phyloP scores from a whole-genome alignment of 2,329 filamentous ascomycete genomes.

The Aspergillus sp. region DNA sequence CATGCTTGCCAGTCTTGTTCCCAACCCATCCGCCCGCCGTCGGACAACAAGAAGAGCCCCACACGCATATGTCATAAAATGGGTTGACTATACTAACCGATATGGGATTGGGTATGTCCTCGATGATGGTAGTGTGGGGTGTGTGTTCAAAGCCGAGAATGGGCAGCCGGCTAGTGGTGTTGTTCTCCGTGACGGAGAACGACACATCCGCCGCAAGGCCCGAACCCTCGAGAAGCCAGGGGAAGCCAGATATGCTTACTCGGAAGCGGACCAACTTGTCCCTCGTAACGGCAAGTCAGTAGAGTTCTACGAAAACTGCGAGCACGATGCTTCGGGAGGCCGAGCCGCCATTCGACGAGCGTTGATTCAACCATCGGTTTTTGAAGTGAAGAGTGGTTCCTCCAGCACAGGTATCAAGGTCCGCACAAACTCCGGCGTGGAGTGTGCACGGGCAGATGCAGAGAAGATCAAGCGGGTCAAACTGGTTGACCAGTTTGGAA shows the following conservation, averaged over 20 bases:
- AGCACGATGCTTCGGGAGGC: conserved; percentile 24
- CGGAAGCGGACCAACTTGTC: conserved; percentile 40
- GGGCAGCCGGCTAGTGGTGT: conserved; percentile 41
- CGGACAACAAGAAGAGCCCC: conserved; percentile 25
- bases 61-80: conserved; percentile 47
- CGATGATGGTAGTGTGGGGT: conserved; percentile 48
- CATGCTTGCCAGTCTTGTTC: conserved; percentile 33
- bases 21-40: conserved; percentile 26
- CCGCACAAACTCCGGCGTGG: conserved; percentile 25
- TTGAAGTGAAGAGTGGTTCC: conserved; percentile 28
- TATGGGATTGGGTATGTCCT: conserved; percentile 49
- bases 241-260: conserved; percentile 25
- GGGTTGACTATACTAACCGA: conserved; percentile 50
- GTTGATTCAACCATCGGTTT: conserved; percentile 35
- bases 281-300: conserved; percentile 38
- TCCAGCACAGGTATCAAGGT: conserved; percentile 25
- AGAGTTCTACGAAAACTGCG: conserved; percentile 45
- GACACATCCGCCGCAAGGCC: conserved; percentile 43
- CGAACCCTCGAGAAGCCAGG: conserved; percentile 30
- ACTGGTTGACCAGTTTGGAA: conserved; percentile 47
- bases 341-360: conserved; percentile 36
- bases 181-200: conserved; percentile 42
- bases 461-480: conserved; percentile 47
- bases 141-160: conserved; percentile 45
- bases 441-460: conserved; percentile 34